A percentile compares a stretch with the other conserved stretches of the same genome.
These are phyloP conservation scores for Wickerhamiella vanderwaltii DNA, from an alignment of 805 yeast genomes.

Conservation along the genomic window DNA sequence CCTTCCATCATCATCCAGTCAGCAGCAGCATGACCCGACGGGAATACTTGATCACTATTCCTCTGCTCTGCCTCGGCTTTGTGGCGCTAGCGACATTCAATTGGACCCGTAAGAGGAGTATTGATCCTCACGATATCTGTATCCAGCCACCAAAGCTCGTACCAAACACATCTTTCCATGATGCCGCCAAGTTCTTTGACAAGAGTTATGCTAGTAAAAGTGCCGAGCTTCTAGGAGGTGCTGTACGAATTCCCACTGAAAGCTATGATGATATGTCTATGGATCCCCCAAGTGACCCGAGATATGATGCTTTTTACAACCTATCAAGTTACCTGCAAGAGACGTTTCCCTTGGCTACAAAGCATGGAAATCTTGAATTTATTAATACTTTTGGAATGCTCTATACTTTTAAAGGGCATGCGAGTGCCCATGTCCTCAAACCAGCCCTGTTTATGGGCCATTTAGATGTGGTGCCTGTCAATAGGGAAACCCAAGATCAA, in stretches of 20 bases:
- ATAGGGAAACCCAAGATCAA: slow-evolving; percentile 37
- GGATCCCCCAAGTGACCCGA: slow-evolving; percentile 38
- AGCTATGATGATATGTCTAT: slow-evolving; percentile 41
- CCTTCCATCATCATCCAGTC: too few species aligned
- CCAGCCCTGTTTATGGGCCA: slow-evolving; percentile 67
- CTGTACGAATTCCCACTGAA: slow-evolving; percentile 55
- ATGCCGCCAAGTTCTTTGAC: slow-evolving; percentile 14
- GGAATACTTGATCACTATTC: slow-evolving; percentile 5
- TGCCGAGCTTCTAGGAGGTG: slow-evolving; percentile 29
- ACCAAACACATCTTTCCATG: slow-evolving; percentile 2
- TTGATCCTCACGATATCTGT: slow-evolving; percentile 8
- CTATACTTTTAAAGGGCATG: slow-evolving; percentile 46
- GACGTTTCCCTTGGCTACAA: slow-evolving; percentile 44
- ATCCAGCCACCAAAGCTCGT: slow-evolving; percentile 12
- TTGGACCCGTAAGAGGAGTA: background rate
- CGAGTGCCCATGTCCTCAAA: slow-evolving; percentile 34
- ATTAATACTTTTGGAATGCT: slow-evolving; percentile 55
- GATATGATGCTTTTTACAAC: slow-evolving; percentile 36
- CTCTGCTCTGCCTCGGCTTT: slow-evolving; percentile 11
- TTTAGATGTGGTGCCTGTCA: slow-evolving; percentile 73
- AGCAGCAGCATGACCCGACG: slow-evolving; percentile 4
- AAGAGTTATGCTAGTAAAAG: slow-evolving; percentile 12
- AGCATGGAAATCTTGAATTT: slow-evolving; percentile 30
- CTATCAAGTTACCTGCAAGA: slow-evolving; percentile 43
- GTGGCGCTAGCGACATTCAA: slow-evolving; percentile 5